Evolutionary conservation across 768 basidiomycete genomes (phyloP).

Genomic region (Tylopilus balloui): DNA sequence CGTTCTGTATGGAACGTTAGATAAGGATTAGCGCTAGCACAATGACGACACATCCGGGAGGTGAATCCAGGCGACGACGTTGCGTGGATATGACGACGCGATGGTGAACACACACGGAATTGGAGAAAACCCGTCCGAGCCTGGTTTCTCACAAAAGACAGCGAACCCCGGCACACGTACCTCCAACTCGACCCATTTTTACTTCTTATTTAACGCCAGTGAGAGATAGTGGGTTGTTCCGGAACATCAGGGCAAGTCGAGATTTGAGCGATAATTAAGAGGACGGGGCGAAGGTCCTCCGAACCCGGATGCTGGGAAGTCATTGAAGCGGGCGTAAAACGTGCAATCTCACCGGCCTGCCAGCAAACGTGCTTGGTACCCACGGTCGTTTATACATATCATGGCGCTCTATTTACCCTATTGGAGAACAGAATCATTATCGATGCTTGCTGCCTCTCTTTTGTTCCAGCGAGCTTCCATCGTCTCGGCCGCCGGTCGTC

Average conservation of each 20-base stretch:
- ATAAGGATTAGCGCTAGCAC: too few relatives aligned
- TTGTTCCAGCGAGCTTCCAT: not conserved
- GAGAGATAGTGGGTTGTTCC: not conserved
- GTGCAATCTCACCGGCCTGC: not conserved
- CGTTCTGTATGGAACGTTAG: slow-evolving; percentile 4
- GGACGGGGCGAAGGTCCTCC: not conserved
- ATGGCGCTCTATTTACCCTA: not conserved
- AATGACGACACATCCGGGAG: too few relatives aligned
- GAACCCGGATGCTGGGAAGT: slow-evolving; percentile 1
- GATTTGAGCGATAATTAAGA: not conserved
- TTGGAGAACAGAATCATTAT: not conserved
- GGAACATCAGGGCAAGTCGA: not conserved
- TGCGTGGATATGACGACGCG: not conserved
- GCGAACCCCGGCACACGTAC: slow-evolving; percentile 4
- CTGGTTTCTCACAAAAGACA: not conserved
- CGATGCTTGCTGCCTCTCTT: too few relatives aligned
- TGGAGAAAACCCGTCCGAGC: not conserved
- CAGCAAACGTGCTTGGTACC: not conserved
- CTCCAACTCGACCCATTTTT: not conserved
- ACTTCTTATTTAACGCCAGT: not conserved
- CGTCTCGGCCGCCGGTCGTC: slow-evolving; percentile 8
- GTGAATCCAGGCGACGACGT: not conserved
- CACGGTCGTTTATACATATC: not conserved
- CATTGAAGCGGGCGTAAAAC: not conserved
- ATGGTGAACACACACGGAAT: not conserved